phyloP scores from a whole-genome alignment of 2,329 filamentous ascomycete genomes.

The Paramyrothecium sp. region DNA sequence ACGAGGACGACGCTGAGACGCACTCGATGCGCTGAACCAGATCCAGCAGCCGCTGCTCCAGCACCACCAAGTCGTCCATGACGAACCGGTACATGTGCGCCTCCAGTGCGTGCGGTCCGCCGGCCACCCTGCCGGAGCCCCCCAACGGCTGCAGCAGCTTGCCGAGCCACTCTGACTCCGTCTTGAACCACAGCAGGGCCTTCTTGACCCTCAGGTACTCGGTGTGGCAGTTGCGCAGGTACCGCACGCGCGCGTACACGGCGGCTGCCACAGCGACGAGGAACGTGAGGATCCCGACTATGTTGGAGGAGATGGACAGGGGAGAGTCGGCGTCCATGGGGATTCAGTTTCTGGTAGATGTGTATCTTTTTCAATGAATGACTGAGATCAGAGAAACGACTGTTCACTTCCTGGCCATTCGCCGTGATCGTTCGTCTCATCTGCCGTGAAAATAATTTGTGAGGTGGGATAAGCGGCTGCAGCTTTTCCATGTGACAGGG shows the following conservation, averaged over 20 bases:
- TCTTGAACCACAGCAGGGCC: conserved; percentile 47
- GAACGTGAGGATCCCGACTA: conserved; percentile 46
- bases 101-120: conserved; percentile 27
- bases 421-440: too few species aligned
- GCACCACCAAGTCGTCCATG: conserved; percentile 42
- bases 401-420: too few species aligned
- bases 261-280: conserved; percentile 43
- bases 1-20: conserved; percentile 12
- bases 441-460: too few species aligned
- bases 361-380: too few species aligned
- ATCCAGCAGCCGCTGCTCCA: conserved; percentile 43
- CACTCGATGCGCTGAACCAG: conserved; percentile 41
- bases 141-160: conserved; percentile 35
- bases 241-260: conserved; percentile 40
- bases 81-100: conserved; percentile 47
- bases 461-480: too few species aligned
- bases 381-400: too few species aligned
- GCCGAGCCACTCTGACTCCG: conserved; percentile 43
- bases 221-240: conserved; percentile 42
- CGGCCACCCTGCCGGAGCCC: conserved; percentile 18
- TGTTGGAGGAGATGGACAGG: conserved; percentile 40
- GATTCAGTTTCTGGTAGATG: too few species aligned
- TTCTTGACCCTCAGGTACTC: conserved; percentile 48
- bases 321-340: conserved; percentile 37
- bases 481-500: too few species aligned